phyloP scores from a whole-genome alignment of 2,329 filamentous ascomycete genomes.

The Pseudogymnoascus verrucosus region DNA sequence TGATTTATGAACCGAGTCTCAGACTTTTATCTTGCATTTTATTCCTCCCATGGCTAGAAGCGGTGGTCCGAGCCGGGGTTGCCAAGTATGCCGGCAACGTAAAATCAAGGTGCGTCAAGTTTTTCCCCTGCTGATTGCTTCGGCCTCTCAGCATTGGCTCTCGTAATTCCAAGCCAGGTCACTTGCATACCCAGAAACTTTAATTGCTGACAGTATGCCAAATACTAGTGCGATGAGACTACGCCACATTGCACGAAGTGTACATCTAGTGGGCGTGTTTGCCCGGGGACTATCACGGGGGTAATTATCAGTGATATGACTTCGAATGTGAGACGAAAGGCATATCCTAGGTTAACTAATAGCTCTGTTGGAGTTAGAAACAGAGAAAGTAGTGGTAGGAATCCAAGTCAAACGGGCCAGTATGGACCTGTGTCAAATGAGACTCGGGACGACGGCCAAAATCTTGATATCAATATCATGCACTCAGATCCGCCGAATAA shows the following conservation, averaged over 20 bases:
- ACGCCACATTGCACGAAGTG: slow-evolving; percentile 1
- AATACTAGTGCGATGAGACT: slow-evolving; percentile 5
- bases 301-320: slow-evolving; percentile 9
- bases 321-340: background rate
- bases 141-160: background rate
- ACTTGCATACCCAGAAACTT: background rate
- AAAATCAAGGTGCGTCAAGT: background rate
- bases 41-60: background rate
- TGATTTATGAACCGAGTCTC: background rate
- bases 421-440: background rate
- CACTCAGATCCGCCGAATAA: background rate
- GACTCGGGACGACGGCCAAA: background rate
- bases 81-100: slow-evolving; percentile 3
- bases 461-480: background rate
- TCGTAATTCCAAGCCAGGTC: background rate
- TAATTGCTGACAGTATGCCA: background rate
- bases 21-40: background rate
- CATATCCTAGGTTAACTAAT: background rate
- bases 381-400: background rate
- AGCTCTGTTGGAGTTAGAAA: background rate
- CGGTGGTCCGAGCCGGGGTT: slow-evolving; percentile 3
- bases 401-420: background rate
- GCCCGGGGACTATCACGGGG: slow-evolving; percentile 8
- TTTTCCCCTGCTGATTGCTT: background rate
- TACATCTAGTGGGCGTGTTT: slow-evolving; percentile 1